Base-by-base conservation (phyloP, 148 eudicot genomes). In the Rhododendron williamsianum region DNA sequence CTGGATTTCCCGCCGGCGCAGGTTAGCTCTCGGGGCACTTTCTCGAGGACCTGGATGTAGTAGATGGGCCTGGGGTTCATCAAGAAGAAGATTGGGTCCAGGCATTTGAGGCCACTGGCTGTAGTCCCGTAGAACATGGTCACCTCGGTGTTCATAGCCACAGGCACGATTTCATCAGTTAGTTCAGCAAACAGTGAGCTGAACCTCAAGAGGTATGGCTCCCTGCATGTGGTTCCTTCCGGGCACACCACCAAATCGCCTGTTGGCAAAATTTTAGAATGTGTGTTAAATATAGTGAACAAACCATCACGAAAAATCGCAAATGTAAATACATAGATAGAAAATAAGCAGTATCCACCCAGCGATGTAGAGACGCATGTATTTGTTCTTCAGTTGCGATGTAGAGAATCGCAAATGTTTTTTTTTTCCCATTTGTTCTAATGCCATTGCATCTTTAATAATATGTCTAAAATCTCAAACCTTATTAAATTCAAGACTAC, bases 121-220 rank as follows among this genome's bases (percentile, higher is more conserved):
- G 99, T 96, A 0, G 97, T 96, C 82, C 98, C 99, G 71, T 96
- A 95, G 82, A 96, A 96, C 98, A 96, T 95, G 76, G 60, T 90
- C 72, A 96, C 98, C 9, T 90, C 36, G 0, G 94, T 86, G 86
- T 96, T 87, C 82, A 94, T 56, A 7, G 99, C 98, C 19, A 94
- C 98, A 9, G 99, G 98, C n/a, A 93, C 95, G 56, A 96, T 96
- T 52, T 93, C 89, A 25, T 96, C 91, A 12, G 92, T 88, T 85
- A 96, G 36, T 78, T 96, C 98, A 1, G 94, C 93, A 85, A 96
- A 96, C 85, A 96, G 83, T 15, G 99, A 93, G 85, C 99, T 96
- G 72, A 96, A 95, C 86, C 99, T 92, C 85, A 96, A 38, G 33
- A 96, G 82, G 83, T 89, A 94, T 1, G 98, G 95, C 86, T 96